Conservation (phyloP, 2,329 filamentous ascomycete genomes). For the Botryosphaeria agaves region DNA sequence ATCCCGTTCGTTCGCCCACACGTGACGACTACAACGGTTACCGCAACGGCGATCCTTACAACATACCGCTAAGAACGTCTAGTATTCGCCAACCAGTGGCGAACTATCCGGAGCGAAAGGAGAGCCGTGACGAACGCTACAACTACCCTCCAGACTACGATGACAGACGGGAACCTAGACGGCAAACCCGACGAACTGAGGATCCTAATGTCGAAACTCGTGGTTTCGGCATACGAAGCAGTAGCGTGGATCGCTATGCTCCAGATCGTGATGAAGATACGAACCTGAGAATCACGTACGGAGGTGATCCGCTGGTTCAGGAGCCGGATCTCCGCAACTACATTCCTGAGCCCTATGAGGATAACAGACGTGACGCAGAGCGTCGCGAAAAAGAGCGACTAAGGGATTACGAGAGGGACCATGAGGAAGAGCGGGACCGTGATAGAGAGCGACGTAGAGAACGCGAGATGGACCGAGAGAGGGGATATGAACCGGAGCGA, state of each 20-base stretch:
- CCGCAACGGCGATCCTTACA: constrained; percentile 18
- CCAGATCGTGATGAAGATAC: constrained; percentile 19
- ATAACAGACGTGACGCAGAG: constrained; percentile 1
- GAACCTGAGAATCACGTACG: constrained; percentile 16
- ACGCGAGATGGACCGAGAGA: constrained; percentile 4
- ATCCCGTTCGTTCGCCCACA: constrained; percentile 24
- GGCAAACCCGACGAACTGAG: constrained; percentile 17
- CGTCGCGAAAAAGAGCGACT: constrained; percentile 1
- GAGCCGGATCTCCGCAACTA: constrained; percentile 3
- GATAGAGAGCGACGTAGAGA: constrained; percentile 4
- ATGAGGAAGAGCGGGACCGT: background rate
- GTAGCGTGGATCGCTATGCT: constrained; percentile 12
- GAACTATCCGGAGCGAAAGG: constrained; percentile 31
- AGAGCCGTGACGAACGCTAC: constrained; percentile 24
- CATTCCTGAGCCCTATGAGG: constrained; percentile 1
- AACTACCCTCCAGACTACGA: no score
- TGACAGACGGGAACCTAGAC: constrained; percentile 20
- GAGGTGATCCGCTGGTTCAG: constrained; percentile 3
- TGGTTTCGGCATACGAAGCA: constrained; percentile 27
- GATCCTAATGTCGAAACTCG: constrained; percentile 27
- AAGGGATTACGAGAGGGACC: constrained; percentile 1
- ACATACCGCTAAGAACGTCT: constrained; percentile 13
- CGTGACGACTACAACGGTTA: constrained; percentile 15
- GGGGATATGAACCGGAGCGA: constrained; percentile 3
- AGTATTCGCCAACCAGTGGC: constrained; percentile 25